phyloP scores from a whole-genome alignment of 257 asterid species.

The Salvia rosmarinus region DNA sequence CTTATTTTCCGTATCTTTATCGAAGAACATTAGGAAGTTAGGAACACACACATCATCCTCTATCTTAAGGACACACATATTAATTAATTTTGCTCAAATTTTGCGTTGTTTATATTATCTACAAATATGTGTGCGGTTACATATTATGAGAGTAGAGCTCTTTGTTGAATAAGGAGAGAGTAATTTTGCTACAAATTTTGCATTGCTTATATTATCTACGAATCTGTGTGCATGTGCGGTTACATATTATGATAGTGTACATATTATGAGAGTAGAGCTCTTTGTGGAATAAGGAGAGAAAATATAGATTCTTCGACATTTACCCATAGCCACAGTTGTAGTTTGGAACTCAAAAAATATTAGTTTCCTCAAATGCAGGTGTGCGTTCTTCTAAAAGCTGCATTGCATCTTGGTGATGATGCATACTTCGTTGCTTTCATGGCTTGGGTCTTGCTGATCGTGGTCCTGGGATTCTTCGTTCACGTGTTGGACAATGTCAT shows the following conservation, averaged over 20 bases:
- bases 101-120: background rate
- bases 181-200: background rate
- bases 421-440: conserved; percentile 67
- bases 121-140: too few species aligned
- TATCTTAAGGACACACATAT: background rate
- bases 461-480: conserved; percentile 74
- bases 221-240: too few species aligned
- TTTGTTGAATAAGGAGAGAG: too few species aligned
- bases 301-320: too few species aligned
- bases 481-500: conserved; percentile 78
- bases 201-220: background rate
- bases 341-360: background rate
- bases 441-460: conserved; percentile 80
- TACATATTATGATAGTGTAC: too few species aligned
- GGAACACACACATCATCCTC: background rate
- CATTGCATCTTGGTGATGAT: conserved; percentile 62
- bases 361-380: conserved; percentile 50
- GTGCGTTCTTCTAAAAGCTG: conserved; percentile 62
- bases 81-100: background rate
- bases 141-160: too few species aligned
- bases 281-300: too few species aligned
- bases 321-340: too few species aligned
- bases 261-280: too few species aligned
- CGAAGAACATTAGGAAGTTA: background rate
- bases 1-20: background rate